phyloP scores from a whole-genome alignment of 164 flowering plant genomes.

The Stephania cephalantha region DNA sequence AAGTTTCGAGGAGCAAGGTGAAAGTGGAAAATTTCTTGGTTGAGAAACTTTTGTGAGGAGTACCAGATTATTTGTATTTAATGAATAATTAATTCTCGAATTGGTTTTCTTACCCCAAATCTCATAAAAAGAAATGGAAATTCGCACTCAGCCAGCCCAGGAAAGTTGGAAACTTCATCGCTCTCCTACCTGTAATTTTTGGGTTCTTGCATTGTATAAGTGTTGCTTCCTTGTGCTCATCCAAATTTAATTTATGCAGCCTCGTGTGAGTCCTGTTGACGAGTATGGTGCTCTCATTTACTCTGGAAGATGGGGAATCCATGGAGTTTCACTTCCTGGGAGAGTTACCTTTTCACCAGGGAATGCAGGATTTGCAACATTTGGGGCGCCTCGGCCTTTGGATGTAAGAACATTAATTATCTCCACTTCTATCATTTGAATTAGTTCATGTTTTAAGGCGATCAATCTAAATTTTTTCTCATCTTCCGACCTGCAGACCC shows the following conservation, averaged over 20 bases:
- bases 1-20: neutral
- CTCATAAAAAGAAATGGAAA: neutral
- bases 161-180: neutral
- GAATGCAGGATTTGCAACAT: constrained; percentile 77
- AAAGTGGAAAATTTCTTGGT: neutral
- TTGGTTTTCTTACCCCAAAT: neutral
- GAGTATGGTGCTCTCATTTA: constrained; percentile 87
- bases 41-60: neutral
- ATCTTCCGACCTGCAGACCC: constrained; percentile 49
- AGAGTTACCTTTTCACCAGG: constrained; percentile 95
- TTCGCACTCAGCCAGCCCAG: neutral
- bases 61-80: neutral
- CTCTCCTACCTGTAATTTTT: neutral
- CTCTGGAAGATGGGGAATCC: constrained; percentile 92
- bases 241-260: constrained; percentile 34
- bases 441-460: neutral
- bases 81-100: neutral
- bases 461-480: neutral
- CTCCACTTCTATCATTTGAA: neutral
- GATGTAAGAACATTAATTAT: constrained; percentile 38
- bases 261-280: constrained; percentile 59
- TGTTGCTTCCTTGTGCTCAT: constrained; percentile 4
- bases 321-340: constrained; percentile 83
- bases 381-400: constrained; percentile 96
- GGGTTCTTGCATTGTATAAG: neutral